Base-by-base conservation (phyloP, 2,329 filamentous ascomycete species). In the Ophiostoma sp. region DNA sequence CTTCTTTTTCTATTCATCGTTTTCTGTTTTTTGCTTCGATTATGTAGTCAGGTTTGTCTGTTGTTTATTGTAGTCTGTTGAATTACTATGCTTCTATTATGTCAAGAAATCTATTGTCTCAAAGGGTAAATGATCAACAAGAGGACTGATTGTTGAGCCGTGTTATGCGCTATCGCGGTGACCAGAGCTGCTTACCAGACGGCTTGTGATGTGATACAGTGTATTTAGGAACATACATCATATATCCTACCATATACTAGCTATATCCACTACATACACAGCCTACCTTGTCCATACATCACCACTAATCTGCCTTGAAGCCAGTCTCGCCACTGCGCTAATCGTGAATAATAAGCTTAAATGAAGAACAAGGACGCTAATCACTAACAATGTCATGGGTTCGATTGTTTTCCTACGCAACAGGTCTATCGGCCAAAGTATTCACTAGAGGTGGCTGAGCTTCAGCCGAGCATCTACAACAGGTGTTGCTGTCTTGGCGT, bases 361-460 rank as follows among this genome's bases (percentile, higher is more conserved):
- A 13, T 57, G 52, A 5, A 57, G 31, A 3, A 57, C 52, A 15
- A 15, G 8, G 8, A 48, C 1, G 44, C 44, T 48, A 48, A 20
- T 48, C 44, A 48, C 44, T 48, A n/a, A 20, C 41, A 48, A 48
- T 20, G 44, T 7, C 44, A 44, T 8, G 1, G 5, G n/a, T 20
- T 48, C 2, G 2, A 2, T 3, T 6, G 15, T 48, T n/a, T 48
- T 48, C 20, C 17, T 5, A 20, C 17, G n/a, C 13, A 10, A 7
- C 27, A 17, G 20, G 17, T n/a, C 17, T 20, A 15, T 41, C 44
- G 17, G 44, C 44, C 13, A 17, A 48, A 48, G 44, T 48, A 39
- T 20, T n/a, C 44, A 57, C 52, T 27, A 57, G 23, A 57, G 52
- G 52, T 27, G 52, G 52, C 52, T 57, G 52, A 57, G 48, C 48